phyloP scores from a whole-genome alignment of 2,329 filamentous ascomycete species.

The Diaporthe humulicola region DNA sequence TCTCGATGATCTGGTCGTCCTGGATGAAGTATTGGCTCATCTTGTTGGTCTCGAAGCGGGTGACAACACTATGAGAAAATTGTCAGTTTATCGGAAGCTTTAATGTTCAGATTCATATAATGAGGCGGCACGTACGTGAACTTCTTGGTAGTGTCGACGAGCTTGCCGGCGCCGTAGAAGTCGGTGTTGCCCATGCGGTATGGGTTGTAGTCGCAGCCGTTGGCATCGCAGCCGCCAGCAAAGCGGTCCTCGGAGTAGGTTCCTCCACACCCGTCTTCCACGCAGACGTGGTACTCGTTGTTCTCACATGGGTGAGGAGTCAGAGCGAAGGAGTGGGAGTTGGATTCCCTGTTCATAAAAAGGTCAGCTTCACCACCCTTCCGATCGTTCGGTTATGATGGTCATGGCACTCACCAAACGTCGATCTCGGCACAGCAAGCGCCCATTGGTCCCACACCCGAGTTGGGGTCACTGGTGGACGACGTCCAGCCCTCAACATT shows the following conservation, averaged over 20 bases:
- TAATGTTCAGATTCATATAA: too few species aligned
- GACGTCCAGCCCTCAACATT: slow-evolving; percentile 60
- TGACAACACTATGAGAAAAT: slow-evolving; percentile 60
- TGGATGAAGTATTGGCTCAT: slow-evolving; percentile 74
- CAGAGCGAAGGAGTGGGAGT: slow-evolving; percentile 69
- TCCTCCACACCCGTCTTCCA: slow-evolving; percentile 60
- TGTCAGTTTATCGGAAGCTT: neutral
- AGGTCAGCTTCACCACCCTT: neutral
- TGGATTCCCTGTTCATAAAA: slow-evolving; percentile 61
- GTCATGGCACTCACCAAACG: slow-evolving; percentile 49
- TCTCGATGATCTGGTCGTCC: slow-evolving; percentile 65
- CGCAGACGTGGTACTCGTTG: slow-evolving; percentile 57
- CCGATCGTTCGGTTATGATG: fast-evolving
- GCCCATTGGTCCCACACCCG: slow-evolving; percentile 62
- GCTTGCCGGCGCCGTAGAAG: slow-evolving; percentile 72
- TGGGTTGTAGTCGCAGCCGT: slow-evolving; percentile 76
- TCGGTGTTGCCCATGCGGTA: slow-evolving; percentile 72
- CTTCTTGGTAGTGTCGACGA: slow-evolving; percentile 67
- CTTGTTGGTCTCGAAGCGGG: slow-evolving; percentile 66
- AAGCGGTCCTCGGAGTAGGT: slow-evolving; percentile 65
- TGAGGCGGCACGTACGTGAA: slow-evolving; percentile 55
- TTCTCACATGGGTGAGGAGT: slow-evolving; percentile 71
- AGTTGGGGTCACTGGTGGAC: slow-evolving; percentile 64
- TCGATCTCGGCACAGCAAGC: slow-evolving; percentile 69
- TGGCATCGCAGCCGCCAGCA: slow-evolving; percentile 70